Evolutionary conservation across 2,329 filamentous ascomycete genomes (phyloP).

Genomic region (Monilinia aucupariae): DNA sequence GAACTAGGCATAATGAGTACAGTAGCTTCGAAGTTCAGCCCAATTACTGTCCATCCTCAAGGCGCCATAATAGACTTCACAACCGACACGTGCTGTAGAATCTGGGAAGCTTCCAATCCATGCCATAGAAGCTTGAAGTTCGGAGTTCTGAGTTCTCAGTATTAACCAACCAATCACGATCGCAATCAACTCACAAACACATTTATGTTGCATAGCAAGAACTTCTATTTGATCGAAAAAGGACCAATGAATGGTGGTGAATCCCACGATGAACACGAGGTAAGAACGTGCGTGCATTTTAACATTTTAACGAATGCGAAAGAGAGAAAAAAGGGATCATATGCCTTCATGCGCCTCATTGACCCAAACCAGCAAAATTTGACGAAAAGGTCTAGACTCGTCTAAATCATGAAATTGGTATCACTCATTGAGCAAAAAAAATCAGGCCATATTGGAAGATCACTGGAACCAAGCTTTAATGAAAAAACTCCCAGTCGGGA

Average conservation of each 20-base stretch:
- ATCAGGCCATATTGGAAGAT: conserved; percentile 15
- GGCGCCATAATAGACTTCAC: no score
- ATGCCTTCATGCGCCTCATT: not conserved
- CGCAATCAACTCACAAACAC: not conserved
- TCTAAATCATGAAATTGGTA: conserved; percentile 14
- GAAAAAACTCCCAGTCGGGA: not conserved
- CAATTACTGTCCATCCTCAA: no score
- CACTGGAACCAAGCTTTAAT: not conserved
- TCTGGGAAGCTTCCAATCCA: not conserved
- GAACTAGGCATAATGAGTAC: no score
- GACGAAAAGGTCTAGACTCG: conserved; percentile 12
- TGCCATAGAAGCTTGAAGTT: no score
- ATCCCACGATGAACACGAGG: no score
- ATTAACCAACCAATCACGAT: not conserved
- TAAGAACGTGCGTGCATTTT: not conserved
- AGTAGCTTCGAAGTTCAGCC: no score
- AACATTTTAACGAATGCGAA: not conserved
- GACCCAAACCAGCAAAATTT: not conserved
- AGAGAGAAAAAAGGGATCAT: not conserved
- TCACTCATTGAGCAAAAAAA: not conserved
- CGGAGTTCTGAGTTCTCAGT: no score
- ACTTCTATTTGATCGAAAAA: not conserved
- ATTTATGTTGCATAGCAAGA: not conserved
- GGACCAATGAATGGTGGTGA: not conserved
- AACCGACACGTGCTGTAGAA: not conserved